Base-by-base conservation (phyloP, 352 stramenopile genomes). In the Peronospora farinosa region DNA sequence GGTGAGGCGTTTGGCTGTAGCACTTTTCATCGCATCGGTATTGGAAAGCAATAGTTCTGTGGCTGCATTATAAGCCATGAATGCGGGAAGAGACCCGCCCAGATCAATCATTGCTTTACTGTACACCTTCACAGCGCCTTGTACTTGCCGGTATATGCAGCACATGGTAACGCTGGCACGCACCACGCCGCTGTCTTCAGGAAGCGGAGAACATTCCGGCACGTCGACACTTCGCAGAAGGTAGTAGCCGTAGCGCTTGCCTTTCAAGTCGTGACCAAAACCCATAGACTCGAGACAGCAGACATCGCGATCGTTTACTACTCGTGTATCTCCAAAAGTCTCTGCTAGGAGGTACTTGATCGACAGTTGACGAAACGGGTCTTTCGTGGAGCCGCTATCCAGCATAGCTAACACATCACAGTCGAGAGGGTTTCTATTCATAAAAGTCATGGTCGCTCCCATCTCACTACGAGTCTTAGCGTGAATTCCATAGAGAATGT, bases 141-240 rank as follows among this genome's bases (percentile, higher is more conserved):
- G 67, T 9, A 61, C 57, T 62, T 87, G 76, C 5, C 76, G 67
- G 45, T 80, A 84, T 48, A 86, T 84, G 43, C 69, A 83, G 54
- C 75, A 84, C 48, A 84, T 56, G 32, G 75, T 78, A 31, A 82
- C 62, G 30, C 52, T 69, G 5, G 75, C 69, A 16, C 72, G 70
- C 16, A 73, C 60, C 5, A 86, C 62, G 35, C 69, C 58, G 13
- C 64, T 65, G 43, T 61, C 68, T 47, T 78, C 63, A 0, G 63
- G 57, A 42, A 81, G 65, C n/a, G 65, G 49, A 0, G 72, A 74
- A 47, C 74, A 83, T 19, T 67, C 65, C 0, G 65, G 51, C 0
- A 77, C 47, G 10, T 81, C 67, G 3, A 87, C 57, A 7, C 73
- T 84, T 45, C 77, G 64, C 17, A 84, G 59, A 32, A 87, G 48